phyloP scores from a whole-genome alignment of 768 basidiomycete genomes.

The Pleurotus tuoliensis region DNA sequence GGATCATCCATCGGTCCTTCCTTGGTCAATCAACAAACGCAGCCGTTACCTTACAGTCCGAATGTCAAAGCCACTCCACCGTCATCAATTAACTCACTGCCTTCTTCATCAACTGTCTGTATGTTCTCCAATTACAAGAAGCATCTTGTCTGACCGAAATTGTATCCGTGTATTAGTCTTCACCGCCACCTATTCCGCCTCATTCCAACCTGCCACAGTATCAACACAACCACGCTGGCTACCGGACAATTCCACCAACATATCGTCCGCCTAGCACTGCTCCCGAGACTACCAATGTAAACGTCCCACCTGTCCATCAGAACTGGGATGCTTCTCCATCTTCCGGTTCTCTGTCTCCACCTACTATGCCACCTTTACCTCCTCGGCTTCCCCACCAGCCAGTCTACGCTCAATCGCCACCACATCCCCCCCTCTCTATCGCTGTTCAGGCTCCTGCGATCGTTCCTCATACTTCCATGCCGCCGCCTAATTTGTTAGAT shows the following conservation, averaged over 20 bases:
- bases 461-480: constrained; percentile 19
- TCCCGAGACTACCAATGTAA: constrained; percentile 15
- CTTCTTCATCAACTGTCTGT: constrained; percentile 1
- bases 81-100: constrained; percentile 2
- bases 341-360: constrained; percentile 17
- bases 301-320: constrained; percentile 12
- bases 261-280: constrained; percentile 12
- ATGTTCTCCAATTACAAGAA: background rate
- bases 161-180: background rate
- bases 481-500: constrained; percentile 61
- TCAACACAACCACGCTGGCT: constrained; percentile 10
- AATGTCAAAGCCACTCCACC: background rate
- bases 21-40: constrained; percentile 1
- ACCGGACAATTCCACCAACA: constrained; percentile 1
- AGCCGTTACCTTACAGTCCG: background rate
- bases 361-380: constrained; percentile 23
- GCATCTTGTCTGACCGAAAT: background rate
- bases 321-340: constrained; percentile 23
- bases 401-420: constrained; percentile 6
- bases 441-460: constrained; percentile 5
- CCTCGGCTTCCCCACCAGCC: constrained; percentile 14
- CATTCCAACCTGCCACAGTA: constrained; percentile 13
- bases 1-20: constrained; percentile 1
- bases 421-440: constrained; percentile 8
- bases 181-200: constrained; percentile 5